Percentiles rank a stretch among this genome's conserved stretches.
Conservation (phyloP, 2,329 filamentous ascomycete genomes). For the Alternaria atra region DNA sequence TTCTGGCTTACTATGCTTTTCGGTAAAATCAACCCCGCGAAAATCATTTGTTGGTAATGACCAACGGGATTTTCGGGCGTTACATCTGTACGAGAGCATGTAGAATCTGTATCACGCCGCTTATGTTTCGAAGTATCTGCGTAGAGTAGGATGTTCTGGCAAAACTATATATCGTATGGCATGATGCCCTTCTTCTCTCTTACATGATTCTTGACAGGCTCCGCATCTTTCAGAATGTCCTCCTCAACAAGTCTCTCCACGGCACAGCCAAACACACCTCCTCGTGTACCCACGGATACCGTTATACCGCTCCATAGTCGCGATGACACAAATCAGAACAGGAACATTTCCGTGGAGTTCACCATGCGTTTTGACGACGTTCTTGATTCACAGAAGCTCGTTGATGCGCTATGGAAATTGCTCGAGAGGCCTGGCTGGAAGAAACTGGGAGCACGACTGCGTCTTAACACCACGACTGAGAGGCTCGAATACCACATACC, state of each 20-base stretch:
- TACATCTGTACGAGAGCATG: background rate
- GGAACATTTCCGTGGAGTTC: constrained; percentile 22
- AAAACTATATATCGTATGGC: background rate
- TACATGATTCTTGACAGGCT: background rate
- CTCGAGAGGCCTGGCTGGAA: constrained; percentile 58
- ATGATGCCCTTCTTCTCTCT: background rate
- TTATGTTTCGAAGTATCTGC: background rate
- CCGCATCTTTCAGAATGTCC: constrained; percentile 8
- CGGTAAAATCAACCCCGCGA: background rate
- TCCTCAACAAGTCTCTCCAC: constrained; percentile 14
- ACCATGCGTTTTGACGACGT: constrained; percentile 59
- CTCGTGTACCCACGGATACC: constrained; percentile 30
- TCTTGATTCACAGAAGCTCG: constrained; percentile 55
- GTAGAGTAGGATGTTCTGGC: background rate
- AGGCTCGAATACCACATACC: constrained; percentile 57
- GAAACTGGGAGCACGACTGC: constrained; percentile 58
- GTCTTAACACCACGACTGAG: constrained; percentile 46
- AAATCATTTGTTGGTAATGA: background rate
- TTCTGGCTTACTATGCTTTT: background rate
- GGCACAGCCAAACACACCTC: constrained; percentile 14
- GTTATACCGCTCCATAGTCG: constrained; percentile 28
- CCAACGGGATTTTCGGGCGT: background rate
- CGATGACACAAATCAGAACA: constrained; percentile 22
- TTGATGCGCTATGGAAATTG: constrained; percentile 48
- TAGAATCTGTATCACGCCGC: background rate